A percentile compares a stretch with the other conserved stretches of the same genome.
phyloP scores from a whole-genome alignment of 371 early-diverging fungal species.

The Mortierella sp. region DNA sequence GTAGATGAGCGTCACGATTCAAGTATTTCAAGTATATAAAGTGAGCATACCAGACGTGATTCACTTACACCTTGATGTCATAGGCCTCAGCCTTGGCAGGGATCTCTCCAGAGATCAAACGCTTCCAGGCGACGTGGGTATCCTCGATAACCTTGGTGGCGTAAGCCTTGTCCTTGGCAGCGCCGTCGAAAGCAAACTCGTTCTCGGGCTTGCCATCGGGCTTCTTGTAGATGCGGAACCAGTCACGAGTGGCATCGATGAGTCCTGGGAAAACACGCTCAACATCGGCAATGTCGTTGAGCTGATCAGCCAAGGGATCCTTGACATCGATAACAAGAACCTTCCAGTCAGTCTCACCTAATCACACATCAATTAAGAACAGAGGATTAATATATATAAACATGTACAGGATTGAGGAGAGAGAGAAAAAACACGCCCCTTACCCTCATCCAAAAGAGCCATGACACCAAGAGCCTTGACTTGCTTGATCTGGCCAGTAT shows the following conservation, averaged over 20 bases:
- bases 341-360: constrained; percentile 99
- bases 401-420: background rate
- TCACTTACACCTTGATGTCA: constrained; percentile 75
- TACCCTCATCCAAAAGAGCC: constrained; percentile 97
- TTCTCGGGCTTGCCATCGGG: constrained; percentile 99
- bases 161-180: constrained; percentile 90
- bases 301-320: constrained; percentile 92
- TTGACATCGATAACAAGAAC: constrained; percentile 96
- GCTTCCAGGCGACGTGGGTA: constrained; percentile 96
- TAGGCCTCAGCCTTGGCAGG: constrained; percentile 74
- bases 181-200: constrained; percentile 96
- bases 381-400: background rate
- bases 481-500: constrained; percentile 97
- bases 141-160: constrained; percentile 94
- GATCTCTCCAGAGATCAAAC: constrained; percentile 77
- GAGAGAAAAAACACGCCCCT: background rate
- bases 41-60: background rate
- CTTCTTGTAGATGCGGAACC: constrained; percentile 99
- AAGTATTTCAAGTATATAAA: background rate
- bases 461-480: constrained; percentile 99
- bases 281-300: constrained; percentile 98
- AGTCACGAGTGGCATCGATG: constrained; percentile 94
- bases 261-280: constrained; percentile 96
- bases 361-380: background rate
- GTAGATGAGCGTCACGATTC: background rate